phyloP scores from a whole-genome alignment of 805 yeast genomes.

The Hyphopichia homilentoma region DNA sequence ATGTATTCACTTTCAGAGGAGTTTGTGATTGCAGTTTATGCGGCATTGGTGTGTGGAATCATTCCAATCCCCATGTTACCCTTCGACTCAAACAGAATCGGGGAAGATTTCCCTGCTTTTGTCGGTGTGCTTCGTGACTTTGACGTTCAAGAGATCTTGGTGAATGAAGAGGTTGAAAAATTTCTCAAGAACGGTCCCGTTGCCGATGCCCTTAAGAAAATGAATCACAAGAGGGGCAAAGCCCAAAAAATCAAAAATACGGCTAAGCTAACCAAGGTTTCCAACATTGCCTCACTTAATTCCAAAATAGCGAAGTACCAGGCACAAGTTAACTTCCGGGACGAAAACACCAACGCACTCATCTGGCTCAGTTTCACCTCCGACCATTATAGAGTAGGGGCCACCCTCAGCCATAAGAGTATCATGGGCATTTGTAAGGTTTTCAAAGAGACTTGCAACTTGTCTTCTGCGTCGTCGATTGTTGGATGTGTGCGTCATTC shows the following conservation, averaged over 20 bases:
- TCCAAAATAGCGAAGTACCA: constrained; percentile 42
- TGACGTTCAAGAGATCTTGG: constrained; percentile 66
- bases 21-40: constrained; percentile 74
- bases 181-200: constrained; percentile 66
- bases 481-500: constrained; percentile 86
- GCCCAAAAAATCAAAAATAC: constrained; percentile 65
- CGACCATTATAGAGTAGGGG: constrained; percentile 64
- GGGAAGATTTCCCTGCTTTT: constrained; percentile 71
- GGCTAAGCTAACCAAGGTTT: constrained; percentile 46
- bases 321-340: constrained; percentile 34
- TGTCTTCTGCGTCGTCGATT: constrained; percentile 66
- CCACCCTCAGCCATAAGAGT: constrained; percentile 54
- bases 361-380: constrained; percentile 70
- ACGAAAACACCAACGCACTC: constrained; percentile 46
- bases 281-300: constrained; percentile 37
- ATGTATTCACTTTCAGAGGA: constrained; percentile 89
- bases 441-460: constrained; percentile 86
- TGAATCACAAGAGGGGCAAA: constrained; percentile 26
- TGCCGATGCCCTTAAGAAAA: constrained; percentile 53
- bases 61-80: constrained; percentile 76
- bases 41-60: constrained; percentile 80
- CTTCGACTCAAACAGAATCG: constrained; percentile 58
- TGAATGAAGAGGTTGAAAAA: constrained; percentile 72
- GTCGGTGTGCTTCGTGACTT: constrained; percentile 65
- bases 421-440: constrained; percentile 80